Evolutionary conservation across 73 alveolate species (phyloP).

Genomic region (Loxodes magnus): DNA sequence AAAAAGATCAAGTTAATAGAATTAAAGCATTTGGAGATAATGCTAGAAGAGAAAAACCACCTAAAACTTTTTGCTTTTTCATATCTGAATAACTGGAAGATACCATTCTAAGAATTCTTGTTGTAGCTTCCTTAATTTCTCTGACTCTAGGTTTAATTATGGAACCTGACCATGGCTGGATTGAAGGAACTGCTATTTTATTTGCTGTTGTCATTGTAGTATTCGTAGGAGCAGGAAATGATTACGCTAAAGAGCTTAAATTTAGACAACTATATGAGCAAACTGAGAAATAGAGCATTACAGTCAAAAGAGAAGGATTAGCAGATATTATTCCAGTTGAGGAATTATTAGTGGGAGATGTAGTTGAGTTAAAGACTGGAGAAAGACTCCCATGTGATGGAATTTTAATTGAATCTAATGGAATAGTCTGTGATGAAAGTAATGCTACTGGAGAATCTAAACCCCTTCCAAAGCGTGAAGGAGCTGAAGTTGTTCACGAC

Average conservation of each 20-base stretch:
- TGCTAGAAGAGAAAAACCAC: constrained; percentile 12
- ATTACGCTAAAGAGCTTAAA: constrained; percentile 73
- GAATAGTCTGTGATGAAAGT: constrained; percentile 36
- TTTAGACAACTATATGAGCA: constrained; percentile 56
- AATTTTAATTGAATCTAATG: constrained; percentile 37
- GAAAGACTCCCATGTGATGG: constrained; percentile 46
- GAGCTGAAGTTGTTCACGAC: constrained; percentile 12
- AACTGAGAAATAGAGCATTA: constrained; percentile 37
- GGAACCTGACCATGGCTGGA: constrained; percentile 80
- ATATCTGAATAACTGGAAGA: constrained; percentile 89
- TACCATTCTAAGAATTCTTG: constrained; percentile 71
- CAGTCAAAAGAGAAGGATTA: constrained; percentile 56
- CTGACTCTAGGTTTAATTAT: constrained; percentile 66
- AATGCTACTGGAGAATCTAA: constrained; percentile 52
- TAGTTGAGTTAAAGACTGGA: constrained; percentile 29
- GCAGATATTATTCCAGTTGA: constrained; percentile 33
- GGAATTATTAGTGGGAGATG: constrained; percentile 44
- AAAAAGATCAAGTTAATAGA: constrained; percentile 1
- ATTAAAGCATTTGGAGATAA: constrained; percentile 16
- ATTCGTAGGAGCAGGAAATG: constrained; percentile 74
- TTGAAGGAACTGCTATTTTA: constrained; percentile 93
- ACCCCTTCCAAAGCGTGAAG: constrained; percentile 22
- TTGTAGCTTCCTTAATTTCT: constrained; percentile 87
- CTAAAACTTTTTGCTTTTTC: constrained; percentile 21
- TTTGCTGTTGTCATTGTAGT: constrained; percentile 80